These are phyloP conservation scores for Fusarium mundagurra DNA, from an alignment of 2,329 filamentous ascomycete genomes.

Conservation along the genomic window DNA sequence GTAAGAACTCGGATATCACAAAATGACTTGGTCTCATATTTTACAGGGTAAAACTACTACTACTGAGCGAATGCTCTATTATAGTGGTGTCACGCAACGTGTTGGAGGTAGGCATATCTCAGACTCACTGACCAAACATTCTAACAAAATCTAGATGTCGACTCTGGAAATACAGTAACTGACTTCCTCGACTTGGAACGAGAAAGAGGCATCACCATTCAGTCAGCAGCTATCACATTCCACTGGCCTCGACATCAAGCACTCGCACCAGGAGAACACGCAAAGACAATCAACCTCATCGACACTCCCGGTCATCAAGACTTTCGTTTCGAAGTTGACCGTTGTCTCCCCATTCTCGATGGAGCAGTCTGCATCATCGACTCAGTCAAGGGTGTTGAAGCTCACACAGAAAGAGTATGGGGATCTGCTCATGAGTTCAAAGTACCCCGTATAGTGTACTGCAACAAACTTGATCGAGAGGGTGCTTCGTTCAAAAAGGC, in stretches of 20 bases:
- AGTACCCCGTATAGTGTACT: constrained; percentile 82
- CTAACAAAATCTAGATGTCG: constrained; percentile 71
- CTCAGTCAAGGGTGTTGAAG: constrained; percentile 92
- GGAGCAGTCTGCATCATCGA: constrained; percentile 94
- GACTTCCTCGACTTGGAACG: constrained; percentile 95
- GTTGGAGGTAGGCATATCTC: constrained; percentile 69
- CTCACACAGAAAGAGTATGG: constrained; percentile 98
- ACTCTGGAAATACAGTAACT: constrained; percentile 95
- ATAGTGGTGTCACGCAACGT: constrained; percentile 87
- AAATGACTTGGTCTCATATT: constrained; percentile 2
- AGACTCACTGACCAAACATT: background rate
- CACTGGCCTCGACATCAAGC: constrained; percentile 78
- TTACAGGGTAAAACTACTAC: constrained; percentile 91
- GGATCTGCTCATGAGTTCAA: constrained; percentile 84
- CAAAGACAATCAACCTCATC: constrained; percentile 86
- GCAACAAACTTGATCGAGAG: constrained; percentile 83
- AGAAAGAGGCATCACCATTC: constrained; percentile 94
- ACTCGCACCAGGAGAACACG: constrained; percentile 51
- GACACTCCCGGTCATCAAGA: constrained; percentile 96
- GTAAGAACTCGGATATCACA: constrained; percentile 27
- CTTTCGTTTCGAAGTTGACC: constrained; percentile 95
- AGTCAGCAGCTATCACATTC: constrained; percentile 96
- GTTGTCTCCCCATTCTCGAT: constrained; percentile 87
- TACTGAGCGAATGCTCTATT: constrained; percentile 98
- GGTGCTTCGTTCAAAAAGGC: constrained; percentile 83